Base-by-base conservation (phyloP, 352 stramenopile species). In the Globisporangium recalcitrans region DNA sequence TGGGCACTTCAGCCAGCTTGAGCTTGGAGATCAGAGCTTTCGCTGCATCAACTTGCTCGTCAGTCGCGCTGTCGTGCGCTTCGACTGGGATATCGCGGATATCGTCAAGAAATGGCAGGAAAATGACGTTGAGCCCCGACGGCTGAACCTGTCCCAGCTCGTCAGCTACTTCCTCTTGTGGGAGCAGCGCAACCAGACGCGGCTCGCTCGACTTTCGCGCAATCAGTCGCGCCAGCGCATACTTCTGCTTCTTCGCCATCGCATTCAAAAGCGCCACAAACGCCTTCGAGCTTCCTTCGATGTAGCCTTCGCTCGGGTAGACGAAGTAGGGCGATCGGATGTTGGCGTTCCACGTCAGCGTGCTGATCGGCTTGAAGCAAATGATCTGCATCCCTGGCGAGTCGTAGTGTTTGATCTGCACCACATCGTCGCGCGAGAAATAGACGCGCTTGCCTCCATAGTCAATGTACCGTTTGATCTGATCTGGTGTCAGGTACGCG, bases 381-480 rank as follows among this genome's bases (percentile, higher is more conserved):
- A 94, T 85, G n/a, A 92, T 51, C 63, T 94, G 81, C 21, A 94
- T 69, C 2, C 83, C 81, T 42, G 82, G 81, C 4, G 83, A 62
- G 31, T 85, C 85, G 62, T 86, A 91, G 57, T 89, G 72, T 64
- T 94, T 94, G 36, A 94, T 77, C 49, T 91, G 73, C 22, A 92
- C 74, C 19, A 94, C 52, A 53, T 94, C 85, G 59, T 94, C 85
- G n/a, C 67, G 71, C 14, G 82, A 82, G 42, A 92, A 92, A 58
- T 92, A 94, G 4, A 92, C 75, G 10, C 85, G 85, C 60, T 86
- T 88, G 34, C 78, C 81, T 19, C 85, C 83, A 47, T 88, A 91
- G 32, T 78, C 69, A 21, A 91, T 78, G 52, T 87, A 94, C 38
- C 75, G 78, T 61, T 89, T 88, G 51, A 94, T 90, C 55, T 91